Evolutionary conservation across 2,329 filamentous ascomycete species (phyloP).

Genomic region (Venturia nashicola): DNA sequence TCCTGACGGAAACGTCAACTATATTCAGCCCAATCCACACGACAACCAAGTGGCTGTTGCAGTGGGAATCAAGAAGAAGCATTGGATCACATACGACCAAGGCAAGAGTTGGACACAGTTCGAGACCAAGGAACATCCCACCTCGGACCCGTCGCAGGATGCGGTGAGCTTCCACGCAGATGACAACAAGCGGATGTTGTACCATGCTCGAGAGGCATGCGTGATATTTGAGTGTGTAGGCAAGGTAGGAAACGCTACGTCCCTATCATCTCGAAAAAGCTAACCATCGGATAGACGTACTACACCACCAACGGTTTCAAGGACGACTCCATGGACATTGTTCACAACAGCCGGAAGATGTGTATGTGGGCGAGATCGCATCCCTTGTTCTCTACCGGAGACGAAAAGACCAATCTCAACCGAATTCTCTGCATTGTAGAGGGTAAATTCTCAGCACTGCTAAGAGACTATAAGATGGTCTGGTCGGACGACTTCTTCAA

Average conservation of each 20-base stretch:
- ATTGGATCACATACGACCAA: conserved; percentile 74
- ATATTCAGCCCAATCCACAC: conserved; percentile 65
- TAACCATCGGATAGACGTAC: conserved; percentile 26
- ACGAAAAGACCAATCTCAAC: conserved; percentile 51
- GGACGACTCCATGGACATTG: conserved; percentile 42
- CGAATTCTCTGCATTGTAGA: conserved; percentile 71
- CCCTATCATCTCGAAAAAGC: not conserved
- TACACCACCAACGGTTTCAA: conserved; percentile 86
- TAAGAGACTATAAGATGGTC: conserved; percentile 64
- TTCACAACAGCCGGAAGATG: conserved; percentile 57
- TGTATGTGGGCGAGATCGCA: conserved; percentile 84
- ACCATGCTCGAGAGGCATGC: conserved; percentile 43
- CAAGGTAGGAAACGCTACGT: conserved; percentile 51
- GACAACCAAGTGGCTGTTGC: conserved; percentile 71
- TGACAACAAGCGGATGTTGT: conserved; percentile 76
- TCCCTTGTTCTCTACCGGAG: conserved; percentile 57
- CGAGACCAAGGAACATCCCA: conserved; percentile 38
- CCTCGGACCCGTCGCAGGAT: conserved; percentile 41
- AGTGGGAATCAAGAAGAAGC: conserved; percentile 53
- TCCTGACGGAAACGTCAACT: conserved; percentile 47
- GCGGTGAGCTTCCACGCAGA: conserved; percentile 68
- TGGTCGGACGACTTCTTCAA: conserved; percentile 70
- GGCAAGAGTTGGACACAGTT: conserved; percentile 75
- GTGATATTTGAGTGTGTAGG: conserved; percentile 26
- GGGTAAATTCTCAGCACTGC: conserved; percentile 57